These are phyloP conservation scores for Aureobasidium pullulans DNA, from an alignment of 2,329 filamentous ascomycete genomes.

Conservation along the genomic window DNA sequence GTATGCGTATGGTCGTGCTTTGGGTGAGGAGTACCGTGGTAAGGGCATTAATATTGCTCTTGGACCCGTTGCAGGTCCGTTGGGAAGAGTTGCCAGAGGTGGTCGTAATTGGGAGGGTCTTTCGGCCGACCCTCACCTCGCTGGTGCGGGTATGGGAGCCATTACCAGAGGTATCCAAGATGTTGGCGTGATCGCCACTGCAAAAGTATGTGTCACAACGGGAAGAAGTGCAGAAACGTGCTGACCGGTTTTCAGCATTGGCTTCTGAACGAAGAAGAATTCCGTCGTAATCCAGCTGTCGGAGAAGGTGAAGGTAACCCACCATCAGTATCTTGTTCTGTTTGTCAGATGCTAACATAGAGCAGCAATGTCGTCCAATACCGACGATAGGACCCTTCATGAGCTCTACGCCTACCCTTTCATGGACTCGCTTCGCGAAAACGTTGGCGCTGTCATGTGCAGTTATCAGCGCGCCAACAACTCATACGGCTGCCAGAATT, in stretches of 20 bases:
- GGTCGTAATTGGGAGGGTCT: conserved; percentile 74
- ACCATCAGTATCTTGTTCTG: neutral
- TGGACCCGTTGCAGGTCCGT: conserved; percentile 50
- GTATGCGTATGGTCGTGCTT: conserved; percentile 43
- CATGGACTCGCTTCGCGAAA: conserved; percentile 24
- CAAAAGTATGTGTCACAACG: conserved; percentile 26
- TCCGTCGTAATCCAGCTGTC: conserved; percentile 14
- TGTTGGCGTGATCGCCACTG: conserved; percentile 46
- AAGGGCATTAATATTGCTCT: conserved; percentile 25
- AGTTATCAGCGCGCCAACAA: conserved; percentile 50
- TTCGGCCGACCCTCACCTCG: conserved; percentile 61
- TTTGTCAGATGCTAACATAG: neutral
- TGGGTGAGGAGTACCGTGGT: conserved; percentile 37
- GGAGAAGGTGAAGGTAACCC: conserved; percentile 21
- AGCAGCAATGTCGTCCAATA: conserved; percentile 22
- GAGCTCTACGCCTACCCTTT: conserved; percentile 28
- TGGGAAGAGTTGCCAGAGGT: conserved; percentile 64
- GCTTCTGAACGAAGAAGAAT: conserved; percentile 17
- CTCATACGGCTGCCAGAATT: conserved; percentile 52
- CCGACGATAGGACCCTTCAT: conserved; percentile 22
- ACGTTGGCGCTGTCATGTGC: conserved; percentile 28
- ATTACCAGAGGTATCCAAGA: conserved; percentile 52
- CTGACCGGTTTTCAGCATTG: conserved; percentile 34
- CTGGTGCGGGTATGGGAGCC: conserved; percentile 43
- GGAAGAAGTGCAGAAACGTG: too few species aligned